Evolutionary conservation across 2,329 filamentous ascomycete genomes (phyloP), one percentile per base, ranked within the genome.

Genomic region (Pestalotiopsis sp.): DNA sequence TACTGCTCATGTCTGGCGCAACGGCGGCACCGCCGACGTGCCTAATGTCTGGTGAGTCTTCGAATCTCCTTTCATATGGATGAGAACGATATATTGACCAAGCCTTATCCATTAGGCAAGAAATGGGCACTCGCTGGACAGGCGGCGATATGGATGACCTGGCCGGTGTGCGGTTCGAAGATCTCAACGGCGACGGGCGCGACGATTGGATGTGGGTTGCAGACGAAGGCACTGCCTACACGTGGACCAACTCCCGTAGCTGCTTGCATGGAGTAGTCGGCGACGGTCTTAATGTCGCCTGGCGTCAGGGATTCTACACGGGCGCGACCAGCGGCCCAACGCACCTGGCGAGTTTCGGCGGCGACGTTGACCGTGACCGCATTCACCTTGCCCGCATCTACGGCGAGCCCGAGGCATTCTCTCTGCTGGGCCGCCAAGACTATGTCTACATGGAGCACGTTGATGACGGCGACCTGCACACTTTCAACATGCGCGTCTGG

Each of bases 141-240:
- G 57, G 57, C 31, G 79, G 70, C 0, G 79, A 81, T 69, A 75
- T 79, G 4, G 76, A 78, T 57, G 62, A 66, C 6, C 66, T 82
- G 64, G 79, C 80, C 0, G 73, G 80, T 0, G 58, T 74, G 0
- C 81, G 82, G 67, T 82, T 78, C 65, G 77, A 77, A 56, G 63
- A 74, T 4, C 60, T 77, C 3, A 71, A 72, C 2, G 71, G 68
- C 12, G 70, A 69, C 20, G 67, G 72, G 2, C 73, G 76, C 5
- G 72, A 71, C 6, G 76, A 77, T 58, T 77, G 71, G 70, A 60
- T 77, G n/a, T 76, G 71, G 71, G 65, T 77, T 6, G 67, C 60
- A 11, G 68, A 71, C 3, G 63, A 59, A 9, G 75, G 75, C n/a
- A 41, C 27, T 2, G 72, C 72, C 0, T 69, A 65, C 1, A 75